Evolutionary conservation across 2,329 filamentous ascomycete species (phyloP).

Genomic region (Pseudocercospora fijiensis): DNA sequence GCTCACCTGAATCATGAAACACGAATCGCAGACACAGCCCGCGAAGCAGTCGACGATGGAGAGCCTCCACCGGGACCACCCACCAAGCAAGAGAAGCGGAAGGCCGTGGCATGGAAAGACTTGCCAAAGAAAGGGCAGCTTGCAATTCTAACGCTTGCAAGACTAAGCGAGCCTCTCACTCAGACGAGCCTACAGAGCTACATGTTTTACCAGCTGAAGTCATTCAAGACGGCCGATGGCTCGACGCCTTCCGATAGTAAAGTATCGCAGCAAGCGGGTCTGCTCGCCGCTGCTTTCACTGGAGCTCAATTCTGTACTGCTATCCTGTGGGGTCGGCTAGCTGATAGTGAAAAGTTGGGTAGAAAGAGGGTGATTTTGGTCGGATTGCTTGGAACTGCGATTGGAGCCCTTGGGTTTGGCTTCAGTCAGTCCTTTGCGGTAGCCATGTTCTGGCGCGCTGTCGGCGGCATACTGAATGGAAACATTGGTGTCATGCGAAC

Average conservation of each 20-base stretch:
- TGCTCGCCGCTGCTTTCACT: conserved; percentile 77
- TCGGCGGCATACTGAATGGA: conserved; percentile 69
- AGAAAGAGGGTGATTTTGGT: conserved; percentile 77
- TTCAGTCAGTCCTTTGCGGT: conserved; percentile 62
- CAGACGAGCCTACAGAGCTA: conserved; percentile 77
- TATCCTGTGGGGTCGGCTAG: conserved; percentile 75
- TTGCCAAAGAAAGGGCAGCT: conserved; percentile 77
- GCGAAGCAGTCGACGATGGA: conserved; percentile 20
- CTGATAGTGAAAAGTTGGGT: conserved; percentile 61
- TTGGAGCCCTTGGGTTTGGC: conserved; percentile 67
- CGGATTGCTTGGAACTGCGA: conserved; percentile 67
- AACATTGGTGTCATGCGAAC: conserved; percentile 74
- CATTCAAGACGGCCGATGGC: conserved; percentile 51
- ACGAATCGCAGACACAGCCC: conserved; percentile 13
- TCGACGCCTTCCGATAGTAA: conserved; percentile 57
- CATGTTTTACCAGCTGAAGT: conserved; percentile 85
- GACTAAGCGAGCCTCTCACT: conserved; percentile 77
- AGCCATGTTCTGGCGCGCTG: conserved; percentile 64
- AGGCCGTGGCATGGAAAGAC: conserved; percentile 65
- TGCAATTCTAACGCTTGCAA: conserved; percentile 71
- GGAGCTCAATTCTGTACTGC: conserved; percentile 80
- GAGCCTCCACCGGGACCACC: conserved; percentile 16
- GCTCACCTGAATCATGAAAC: neutral
- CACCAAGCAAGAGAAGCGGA: conserved; percentile 37
- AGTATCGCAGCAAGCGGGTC: conserved; percentile 73